These are phyloP conservation scores for Dioszegia aurantiaca DNA, from an alignment of 768 basidiomycete genomes.

Conservation along the genomic window DNA sequence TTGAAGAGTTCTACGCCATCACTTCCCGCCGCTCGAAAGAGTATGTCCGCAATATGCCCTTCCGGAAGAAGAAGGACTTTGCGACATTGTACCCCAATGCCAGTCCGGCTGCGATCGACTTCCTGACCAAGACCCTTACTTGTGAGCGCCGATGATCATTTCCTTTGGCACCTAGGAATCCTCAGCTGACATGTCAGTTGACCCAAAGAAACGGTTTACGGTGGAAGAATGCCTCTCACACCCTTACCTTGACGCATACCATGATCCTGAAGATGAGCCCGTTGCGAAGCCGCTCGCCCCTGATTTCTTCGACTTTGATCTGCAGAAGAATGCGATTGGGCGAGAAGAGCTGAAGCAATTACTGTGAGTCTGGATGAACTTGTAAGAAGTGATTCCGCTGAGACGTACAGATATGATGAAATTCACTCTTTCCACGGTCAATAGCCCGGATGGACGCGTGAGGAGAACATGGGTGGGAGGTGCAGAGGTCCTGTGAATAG, in stretches of 20 bases:
- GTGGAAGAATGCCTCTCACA: slow-evolving; percentile 93
- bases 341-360: slow-evolving; percentile 80
- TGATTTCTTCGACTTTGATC: slow-evolving; percentile 95
- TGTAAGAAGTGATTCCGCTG: neutral
- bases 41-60: slow-evolving; percentile 90
- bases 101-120: slow-evolving; percentile 70
- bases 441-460: neutral
- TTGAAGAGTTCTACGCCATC: slow-evolving; percentile 98
- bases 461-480: neutral
- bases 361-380: slow-evolving; percentile 33
- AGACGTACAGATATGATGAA: neutral
- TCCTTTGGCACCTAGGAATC: neutral
- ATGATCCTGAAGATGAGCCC: slow-evolving; percentile 96
- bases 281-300: slow-evolving; percentile 91
- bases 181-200: slow-evolving; percentile 55
- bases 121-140: slow-evolving; percentile 73
- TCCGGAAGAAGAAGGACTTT: slow-evolving; percentile 82
- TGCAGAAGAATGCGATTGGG: slow-evolving; percentile 93
- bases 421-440: slow-evolving; percentile 8
- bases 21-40: slow-evolving; percentile 86
- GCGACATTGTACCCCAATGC: slow-evolving; percentile 85
- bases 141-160: slow-evolving; percentile 53
- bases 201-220: slow-evolving; percentile 93
- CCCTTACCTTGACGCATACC: slow-evolving; percentile 91
- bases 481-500: neutral